Conservation (phyloP, 768 basidiomycete genomes). For the Tricholoma terreum region DNA sequence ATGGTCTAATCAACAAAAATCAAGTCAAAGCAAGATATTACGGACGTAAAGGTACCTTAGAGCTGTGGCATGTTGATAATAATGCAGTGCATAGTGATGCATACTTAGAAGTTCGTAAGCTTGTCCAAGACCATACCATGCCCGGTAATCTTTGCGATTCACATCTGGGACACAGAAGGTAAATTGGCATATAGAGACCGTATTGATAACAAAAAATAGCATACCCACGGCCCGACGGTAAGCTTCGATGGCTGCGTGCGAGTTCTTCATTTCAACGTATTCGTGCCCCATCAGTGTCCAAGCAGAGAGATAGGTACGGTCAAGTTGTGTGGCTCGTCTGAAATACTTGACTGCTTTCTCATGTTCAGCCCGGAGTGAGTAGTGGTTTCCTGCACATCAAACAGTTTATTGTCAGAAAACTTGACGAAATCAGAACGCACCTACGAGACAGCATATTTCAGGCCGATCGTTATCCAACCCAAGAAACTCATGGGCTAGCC, state of each 20-base stretch:
- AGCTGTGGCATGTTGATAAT: conserved; percentile 94
- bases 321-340: conserved; percentile 89
- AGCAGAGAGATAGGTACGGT: conserved; percentile 91
- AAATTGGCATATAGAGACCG: background rate
- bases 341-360: conserved; percentile 97
- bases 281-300: conserved; percentile 99
- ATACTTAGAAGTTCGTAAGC: conserved; percentile 96
- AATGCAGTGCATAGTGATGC: conserved; percentile 94
- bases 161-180: conserved; percentile 56
- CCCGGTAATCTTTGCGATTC: conserved; percentile 94
- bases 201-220: background rate
- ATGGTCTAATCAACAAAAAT: conserved; percentile 56
- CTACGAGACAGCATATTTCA: conserved; percentile 94
- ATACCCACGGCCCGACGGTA: conserved; percentile 95
- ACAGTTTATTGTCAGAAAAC: background rate
- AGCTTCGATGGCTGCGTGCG: conserved; percentile 97
- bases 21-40: conserved; percentile 1
- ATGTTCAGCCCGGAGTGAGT: conserved; percentile 89
- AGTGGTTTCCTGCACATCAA: conserved; percentile 80
- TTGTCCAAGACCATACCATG: conserved; percentile 98
- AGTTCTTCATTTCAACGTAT: conserved; percentile 98
- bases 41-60: conserved; percentile 52
- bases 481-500: conserved; percentile 88
- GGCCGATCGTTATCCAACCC: conserved; percentile 89
- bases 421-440: conserved; percentile 42